phyloP scores from a whole-genome alignment of 2,329 filamentous ascomycete species.

The Neocucurbitaria cava region DNA sequence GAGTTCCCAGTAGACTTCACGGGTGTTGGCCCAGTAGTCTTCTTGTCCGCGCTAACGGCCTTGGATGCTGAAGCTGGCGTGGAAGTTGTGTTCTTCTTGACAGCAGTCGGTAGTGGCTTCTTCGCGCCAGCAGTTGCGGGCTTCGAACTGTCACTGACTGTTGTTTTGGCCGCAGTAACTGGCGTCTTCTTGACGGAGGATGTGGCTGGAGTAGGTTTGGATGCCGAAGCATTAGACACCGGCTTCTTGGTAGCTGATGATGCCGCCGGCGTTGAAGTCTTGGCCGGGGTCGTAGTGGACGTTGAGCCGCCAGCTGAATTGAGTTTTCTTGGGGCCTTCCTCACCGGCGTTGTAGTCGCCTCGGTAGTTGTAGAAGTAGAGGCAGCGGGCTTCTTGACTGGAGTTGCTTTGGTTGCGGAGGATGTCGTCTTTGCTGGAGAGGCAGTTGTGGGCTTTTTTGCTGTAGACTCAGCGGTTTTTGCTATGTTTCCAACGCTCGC shows the following conservation, averaged over 20 bases:
- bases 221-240: slow-evolving; percentile 16
- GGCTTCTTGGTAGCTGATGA: slow-evolving; percentile 30
- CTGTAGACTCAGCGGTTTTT: slow-evolving; percentile 34
- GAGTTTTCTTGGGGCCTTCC: slow-evolving; percentile 29
- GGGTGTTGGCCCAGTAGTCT: slow-evolving; percentile 13
- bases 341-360: slow-evolving; percentile 31
- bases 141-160: too few species aligned
- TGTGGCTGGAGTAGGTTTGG: slow-evolving; percentile 32
- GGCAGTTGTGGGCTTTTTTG: slow-evolving; percentile 34
- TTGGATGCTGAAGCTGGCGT: slow-evolving; percentile 19
- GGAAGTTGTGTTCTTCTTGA: slow-evolving; percentile 8
- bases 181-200: slow-evolving; percentile 26
- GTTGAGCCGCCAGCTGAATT: slow-evolving; percentile 13
- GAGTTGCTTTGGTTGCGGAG: slow-evolving; percentile 19
- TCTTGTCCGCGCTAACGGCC: slow-evolving; percentile 10
- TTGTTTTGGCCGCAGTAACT: slow-evolving; percentile 5
- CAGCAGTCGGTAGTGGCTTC: slow-evolving; percentile 21
- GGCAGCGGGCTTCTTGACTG: slow-evolving; percentile 23
- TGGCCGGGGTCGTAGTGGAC: slow-evolving; percentile 15
- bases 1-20: slow-evolving; percentile 14
- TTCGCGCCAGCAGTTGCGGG: slow-evolving; percentile 15
- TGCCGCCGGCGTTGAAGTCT: slow-evolving; percentile 14
- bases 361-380: slow-evolving; percentile 7
- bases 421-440: slow-evolving; percentile 24
- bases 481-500: slow-evolving; percentile 39